phyloP scores from a whole-genome alignment of 2,329 filamentous ascomycete genomes.

The Exophiala calicioides region DNA sequence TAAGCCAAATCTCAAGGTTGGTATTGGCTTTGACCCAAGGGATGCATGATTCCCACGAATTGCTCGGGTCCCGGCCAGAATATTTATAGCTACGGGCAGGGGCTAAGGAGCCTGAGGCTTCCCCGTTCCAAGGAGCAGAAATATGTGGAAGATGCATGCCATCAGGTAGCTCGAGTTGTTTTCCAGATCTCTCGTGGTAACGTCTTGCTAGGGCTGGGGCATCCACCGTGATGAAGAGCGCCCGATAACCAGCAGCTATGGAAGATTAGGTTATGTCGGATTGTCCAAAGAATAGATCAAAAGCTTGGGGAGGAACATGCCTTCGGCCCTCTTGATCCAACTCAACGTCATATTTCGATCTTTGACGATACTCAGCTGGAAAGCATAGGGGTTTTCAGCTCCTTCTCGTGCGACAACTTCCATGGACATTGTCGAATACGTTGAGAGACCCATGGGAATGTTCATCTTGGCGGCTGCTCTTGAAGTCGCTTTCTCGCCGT shows the following conservation, averaged over 20 bases:
- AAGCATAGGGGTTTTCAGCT: constrained; percentile 49
- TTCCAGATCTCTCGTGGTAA: constrained; percentile 55
- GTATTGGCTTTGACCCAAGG: constrained; percentile 49
- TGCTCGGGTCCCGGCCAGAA: constrained; percentile 40
- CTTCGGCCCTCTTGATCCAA: constrained; percentile 46
- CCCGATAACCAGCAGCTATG: constrained; percentile 52
- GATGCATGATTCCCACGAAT: constrained; percentile 54
- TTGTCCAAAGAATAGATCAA: background rate
- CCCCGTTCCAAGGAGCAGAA: background rate
- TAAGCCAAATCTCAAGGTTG: constrained; percentile 28
- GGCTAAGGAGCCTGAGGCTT: constrained; percentile 39
- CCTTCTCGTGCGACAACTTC: constrained; percentile 48
- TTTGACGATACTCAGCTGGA: constrained; percentile 58
- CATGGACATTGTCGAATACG: constrained; percentile 47
- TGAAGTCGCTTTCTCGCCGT: constrained; percentile 54
- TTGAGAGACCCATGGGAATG: constrained; percentile 51
- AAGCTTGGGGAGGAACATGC: constrained; percentile 32
- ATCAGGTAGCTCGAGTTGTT: constrained; percentile 41
- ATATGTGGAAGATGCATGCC: constrained; percentile 49
- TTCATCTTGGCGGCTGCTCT: constrained; percentile 47
- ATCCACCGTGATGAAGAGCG: constrained; percentile 58
- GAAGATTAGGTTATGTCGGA: background rate
- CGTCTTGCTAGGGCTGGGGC: constrained; percentile 55
- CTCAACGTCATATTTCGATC: constrained; percentile 47
- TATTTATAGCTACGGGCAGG: constrained; percentile 1